These are phyloP conservation scores for Xylaria cubensis DNA, from an alignment of 495 filamentous ascomycete genomes.

Conservation along the genomic window DNA sequence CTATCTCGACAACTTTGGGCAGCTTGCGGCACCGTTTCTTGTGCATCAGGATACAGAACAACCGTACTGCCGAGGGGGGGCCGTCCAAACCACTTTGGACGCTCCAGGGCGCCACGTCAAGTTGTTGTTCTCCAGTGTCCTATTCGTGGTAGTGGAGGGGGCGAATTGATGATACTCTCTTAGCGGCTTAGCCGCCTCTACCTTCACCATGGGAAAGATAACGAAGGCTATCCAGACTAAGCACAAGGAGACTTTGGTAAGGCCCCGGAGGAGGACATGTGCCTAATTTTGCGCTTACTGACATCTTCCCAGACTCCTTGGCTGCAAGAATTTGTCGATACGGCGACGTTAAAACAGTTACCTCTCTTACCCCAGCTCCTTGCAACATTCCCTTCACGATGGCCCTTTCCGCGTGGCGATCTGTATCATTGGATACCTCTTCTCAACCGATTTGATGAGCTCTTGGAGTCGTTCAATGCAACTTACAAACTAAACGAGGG, in stretches of 20 bases:
- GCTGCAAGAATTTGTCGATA: constrained; percentile 76
- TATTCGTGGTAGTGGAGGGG: constrained; percentile 56
- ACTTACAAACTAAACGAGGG: constrained; percentile 83
- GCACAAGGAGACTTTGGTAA: constrained; percentile 93
- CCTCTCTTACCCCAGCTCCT: constrained; percentile 79
- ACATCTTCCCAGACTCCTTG: constrained; percentile 74
- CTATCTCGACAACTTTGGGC: constrained; percentile 23
- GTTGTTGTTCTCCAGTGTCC: constrained; percentile 46
- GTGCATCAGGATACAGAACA: constrained; percentile 27
- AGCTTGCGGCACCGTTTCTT: constrained; percentile 27
- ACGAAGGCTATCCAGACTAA: constrained; percentile 91
- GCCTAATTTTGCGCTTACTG: constrained; percentile 37
- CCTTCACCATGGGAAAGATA: constrained; percentile 87
- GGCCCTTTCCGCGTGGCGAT: constrained; percentile 97
- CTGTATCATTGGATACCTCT: constrained; percentile 98
- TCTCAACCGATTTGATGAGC: constrained; percentile 90
- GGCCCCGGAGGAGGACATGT: constrained; percentile 41
- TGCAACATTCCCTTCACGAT: constrained; percentile 79
- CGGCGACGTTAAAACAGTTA: constrained; percentile 70
- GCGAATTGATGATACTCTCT: constrained; percentile 45
- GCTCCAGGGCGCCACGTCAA: constrained; percentile 41
- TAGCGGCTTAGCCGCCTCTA: constrained; percentile 62
- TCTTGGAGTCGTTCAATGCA: constrained; percentile 80
- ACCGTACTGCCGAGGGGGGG: constrained; percentile 32
- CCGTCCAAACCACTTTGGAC: constrained; percentile 40